phyloP scores from a whole-genome alignment of 83 land plant species.

The Diphasiastrum complanatum region DNA sequence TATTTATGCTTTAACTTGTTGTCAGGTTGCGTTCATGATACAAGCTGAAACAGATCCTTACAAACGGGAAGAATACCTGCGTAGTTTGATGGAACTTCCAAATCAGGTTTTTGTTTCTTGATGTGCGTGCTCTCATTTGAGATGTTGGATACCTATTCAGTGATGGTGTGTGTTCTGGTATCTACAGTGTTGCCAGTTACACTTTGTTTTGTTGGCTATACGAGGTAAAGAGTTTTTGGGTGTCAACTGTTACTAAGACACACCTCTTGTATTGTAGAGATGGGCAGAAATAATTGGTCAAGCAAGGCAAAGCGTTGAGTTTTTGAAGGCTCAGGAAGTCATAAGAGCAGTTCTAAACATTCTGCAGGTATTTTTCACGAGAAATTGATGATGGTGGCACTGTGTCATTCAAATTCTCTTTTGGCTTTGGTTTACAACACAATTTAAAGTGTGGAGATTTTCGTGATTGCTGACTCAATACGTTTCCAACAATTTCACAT shows the following conservation, averaged over 20 bases:
- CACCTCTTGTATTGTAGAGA: slow-evolving; percentile 57
- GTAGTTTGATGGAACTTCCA: slow-evolving; percentile 90
- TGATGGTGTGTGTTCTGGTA: neutral
- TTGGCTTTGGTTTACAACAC: too few relatives aligned
- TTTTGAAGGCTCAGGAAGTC: slow-evolving; percentile 77
- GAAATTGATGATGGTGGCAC: too few relatives aligned
- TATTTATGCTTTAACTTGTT: neutral
- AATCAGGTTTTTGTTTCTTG: slow-evolving; percentile 57
- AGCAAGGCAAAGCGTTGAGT: slow-evolving; percentile 85
- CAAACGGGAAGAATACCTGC: slow-evolving; percentile 87
- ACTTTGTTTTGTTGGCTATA: neutral
- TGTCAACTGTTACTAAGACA: too few relatives aligned
- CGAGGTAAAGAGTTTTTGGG: too few relatives aligned
- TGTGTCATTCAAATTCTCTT: too few relatives aligned
- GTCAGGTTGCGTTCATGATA: slow-evolving; percentile 94
- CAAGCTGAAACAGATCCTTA: slow-evolving; percentile 92
- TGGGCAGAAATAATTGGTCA: slow-evolving; percentile 97
- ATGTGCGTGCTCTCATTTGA: neutral
- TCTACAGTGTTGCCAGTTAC: neutral
- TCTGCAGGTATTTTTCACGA: slow-evolving; percentile 56
- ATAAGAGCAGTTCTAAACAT: slow-evolving; percentile 85
- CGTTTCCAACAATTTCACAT: too few relatives aligned
- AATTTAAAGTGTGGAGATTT: too few relatives aligned
- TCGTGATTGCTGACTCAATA: too few relatives aligned
- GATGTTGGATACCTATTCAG: neutral